Base-by-base conservation (phyloP, 257 asterid genomes). In the Perilla frutescens region DNA sequence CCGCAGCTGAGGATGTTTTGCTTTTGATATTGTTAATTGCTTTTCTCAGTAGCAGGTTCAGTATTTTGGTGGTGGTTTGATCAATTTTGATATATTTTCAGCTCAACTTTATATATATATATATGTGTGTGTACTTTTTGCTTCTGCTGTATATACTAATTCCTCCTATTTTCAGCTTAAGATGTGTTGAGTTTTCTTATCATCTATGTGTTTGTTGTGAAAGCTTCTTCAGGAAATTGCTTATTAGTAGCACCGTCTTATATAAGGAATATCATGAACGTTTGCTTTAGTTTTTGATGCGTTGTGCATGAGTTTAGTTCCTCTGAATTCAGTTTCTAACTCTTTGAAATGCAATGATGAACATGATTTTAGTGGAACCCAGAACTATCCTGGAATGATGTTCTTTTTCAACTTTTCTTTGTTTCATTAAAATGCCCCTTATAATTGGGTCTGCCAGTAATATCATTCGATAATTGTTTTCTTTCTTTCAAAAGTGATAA, bases 341-440 rank as follows among this genome's bases (percentile, higher is more conserved):
- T 86, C 79, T 80, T 56, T 57, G 9, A 60, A 62, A 40, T 76
- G 78, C 66, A 60, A 81, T 87, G 68, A 77, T 78, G 71, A 76
- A 50, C 55, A 44, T 58, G 73, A 72, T 80, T 83, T 79, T 76
- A 72, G 86, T 76, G 76, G 81, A 72, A 66, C 63, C 75, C 77
- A 60, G 75, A 78, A 72, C 62, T 73, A 76, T 82, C 62, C 73
- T 43, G 29, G 62, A 72, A 57, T 72, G 72, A 54, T 68, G 20
- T 68, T 69, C 69, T 71, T 72, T 64, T 41, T 65, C 26, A 60
- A 60, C 81, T 82, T 78, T 71, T 75, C 70, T 83, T 69, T 84
- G 40, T 81, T 82, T 47, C 70, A 34, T 55, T 34, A 13, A 71
- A 62, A 68, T 77, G 76, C 77, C 55, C 53, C 80, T 72, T 71